A percentile compares a stretch with the other conserved stretches of the same genome.
These are phyloP conservation scores for Capsella rubella DNA, from an alignment of 441 rosid species.

Conservation along the genomic window DNA sequence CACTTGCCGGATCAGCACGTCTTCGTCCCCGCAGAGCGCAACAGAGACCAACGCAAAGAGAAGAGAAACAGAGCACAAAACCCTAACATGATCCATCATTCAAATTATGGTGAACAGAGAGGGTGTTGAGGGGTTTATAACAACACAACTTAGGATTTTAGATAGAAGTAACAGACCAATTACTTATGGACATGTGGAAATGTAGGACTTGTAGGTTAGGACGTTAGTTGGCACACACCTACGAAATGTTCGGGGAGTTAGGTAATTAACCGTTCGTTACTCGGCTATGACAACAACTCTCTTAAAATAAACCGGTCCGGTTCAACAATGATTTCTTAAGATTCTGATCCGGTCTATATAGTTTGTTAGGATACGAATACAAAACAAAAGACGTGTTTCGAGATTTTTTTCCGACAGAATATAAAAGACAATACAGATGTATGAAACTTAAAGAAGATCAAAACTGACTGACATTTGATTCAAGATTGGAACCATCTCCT, in stretches of 20 bases:
- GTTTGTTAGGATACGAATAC: not conserved
- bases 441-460: not conserved
- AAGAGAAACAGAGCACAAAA: conserved; percentile 18
- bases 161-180: no score
- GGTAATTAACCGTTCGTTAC: not conserved
- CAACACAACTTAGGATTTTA: no score
- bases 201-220: not conserved
- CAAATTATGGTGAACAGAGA: no score
- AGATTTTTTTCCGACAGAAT: not conserved
- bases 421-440: not conserved
- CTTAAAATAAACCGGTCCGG: not conserved
- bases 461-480: conserved; percentile 4
- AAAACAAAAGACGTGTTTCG: not conserved
- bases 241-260: not conserved
- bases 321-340: not conserved
- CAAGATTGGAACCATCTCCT: conserved; percentile 77
- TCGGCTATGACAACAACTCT: not conserved
- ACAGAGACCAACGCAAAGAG: no score
- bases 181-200: no score
- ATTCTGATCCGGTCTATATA: not conserved
- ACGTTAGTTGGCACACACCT: conserved; percentile 11
- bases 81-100: not conserved
- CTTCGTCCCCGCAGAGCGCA: no score
- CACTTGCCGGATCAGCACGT: no score
- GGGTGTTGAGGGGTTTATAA: no score